Base-by-base conservation (phyloP, 345 rosid genomes). In the Aegle marmelos region DNA sequence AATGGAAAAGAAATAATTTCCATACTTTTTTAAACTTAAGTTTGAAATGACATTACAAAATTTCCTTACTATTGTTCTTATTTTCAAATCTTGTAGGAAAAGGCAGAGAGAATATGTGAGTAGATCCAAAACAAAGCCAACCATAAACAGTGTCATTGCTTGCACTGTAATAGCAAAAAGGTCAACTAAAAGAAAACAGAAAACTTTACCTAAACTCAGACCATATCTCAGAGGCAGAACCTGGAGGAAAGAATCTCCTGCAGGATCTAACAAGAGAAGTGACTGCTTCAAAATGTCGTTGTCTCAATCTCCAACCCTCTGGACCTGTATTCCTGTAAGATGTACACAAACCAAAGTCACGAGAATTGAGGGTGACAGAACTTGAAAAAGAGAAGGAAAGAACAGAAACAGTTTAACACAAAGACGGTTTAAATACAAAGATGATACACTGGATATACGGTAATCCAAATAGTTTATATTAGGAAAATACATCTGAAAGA, bases 301-400 rank as follows among this genome's bases (percentile, higher is more conserved):
- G 99, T 85, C 98, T 88, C 88, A 96, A 82, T 82, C 95, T 88
- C 97, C 98, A 94, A 64, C 99, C 99, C 79, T 96, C 98, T 17
- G 99, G 99, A 65, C 99, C 98, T 71, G 91, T 92, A 82, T 90
- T 94, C 90, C 99, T 95, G 86, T 41, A 79, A 73, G 67, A 69
- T 14, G 53, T 33, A 61, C 53, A 58, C 56, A 73, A 77, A 56
- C 36, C 41, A 79, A 76, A 39, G 28, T 34, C 56, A 48, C 16
- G 16, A 67, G 57, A 45, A 78, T 9, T 1, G 72, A n/a, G n/a
- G 66, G 9, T 70, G 37, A 19, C 30, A 67, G n/a, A 76, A 80
- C 45, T 61, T 37, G 28, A 22, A n/a, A 17, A 8, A 34, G 31
- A 41, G 31, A 33, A 56, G 41, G 22, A 71, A 48, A 60, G 25